A percentile compares a stretch with the other conserved stretches of the same genome.
phyloP scores from a whole-genome alignment of 2,329 filamentous ascomycete species.

The Trichoderma polysporum region DNA sequence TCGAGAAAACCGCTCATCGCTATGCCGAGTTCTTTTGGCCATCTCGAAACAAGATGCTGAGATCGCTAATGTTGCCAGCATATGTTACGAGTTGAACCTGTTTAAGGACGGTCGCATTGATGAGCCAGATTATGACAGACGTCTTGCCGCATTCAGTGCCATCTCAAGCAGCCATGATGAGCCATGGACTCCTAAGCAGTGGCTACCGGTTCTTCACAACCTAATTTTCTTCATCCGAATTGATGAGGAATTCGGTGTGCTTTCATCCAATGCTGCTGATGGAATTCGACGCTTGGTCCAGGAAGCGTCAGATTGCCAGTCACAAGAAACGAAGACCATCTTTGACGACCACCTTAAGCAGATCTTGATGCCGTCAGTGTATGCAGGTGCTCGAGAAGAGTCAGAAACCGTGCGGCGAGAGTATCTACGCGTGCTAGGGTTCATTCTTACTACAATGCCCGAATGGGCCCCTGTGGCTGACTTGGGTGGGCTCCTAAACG shows the following conservation, averaged over 20 bases:
- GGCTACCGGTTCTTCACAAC: constrained; percentile 86
- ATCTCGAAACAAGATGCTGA: constrained; percentile 65
- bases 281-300: constrained; percentile 76
- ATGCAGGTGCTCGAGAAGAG: constrained; percentile 69
- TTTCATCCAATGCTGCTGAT: constrained; percentile 77
- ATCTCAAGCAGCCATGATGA: constrained; percentile 65
- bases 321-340: constrained; percentile 37
- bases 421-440: constrained; percentile 75
- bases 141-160: constrained; percentile 71
- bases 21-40: constrained; percentile 71
- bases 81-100: constrained; percentile 81
- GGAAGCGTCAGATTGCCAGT: constrained; percentile 47
- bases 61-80: constrained; percentile 60
- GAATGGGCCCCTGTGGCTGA: constrained; percentile 71
- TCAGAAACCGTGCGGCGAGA: constrained; percentile 86
- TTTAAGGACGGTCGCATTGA: constrained; percentile 71
- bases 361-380: constrained; percentile 72
- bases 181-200: constrained; percentile 67
- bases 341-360: constrained; percentile 60
- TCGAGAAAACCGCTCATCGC: constrained; percentile 67
- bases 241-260: constrained; percentile 83
- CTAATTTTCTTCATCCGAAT: constrained; percentile 83
- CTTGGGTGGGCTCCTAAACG: constrained; percentile 65
- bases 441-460: constrained; percentile 70
- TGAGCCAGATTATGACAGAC: constrained; percentile 83